phyloP scores from a whole-genome alignment of 192 early-diverging fungal species.

The Geranomyces variabilis region DNA sequence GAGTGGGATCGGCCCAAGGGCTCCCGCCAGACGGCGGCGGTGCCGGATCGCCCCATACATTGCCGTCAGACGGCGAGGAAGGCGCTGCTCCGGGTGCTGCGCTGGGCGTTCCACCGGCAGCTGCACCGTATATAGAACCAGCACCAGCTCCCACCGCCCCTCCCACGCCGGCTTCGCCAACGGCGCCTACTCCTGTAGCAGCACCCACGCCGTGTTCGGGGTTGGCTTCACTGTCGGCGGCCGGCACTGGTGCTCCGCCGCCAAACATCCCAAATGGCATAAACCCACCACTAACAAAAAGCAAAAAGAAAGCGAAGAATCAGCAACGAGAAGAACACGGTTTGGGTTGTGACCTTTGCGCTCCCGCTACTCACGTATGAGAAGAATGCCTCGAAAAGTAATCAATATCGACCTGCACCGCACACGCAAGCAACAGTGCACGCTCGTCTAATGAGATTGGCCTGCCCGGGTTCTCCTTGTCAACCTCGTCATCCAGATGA shows the following conservation, averaged over 20 bases:
- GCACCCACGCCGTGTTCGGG: slow-evolving; percentile 10
- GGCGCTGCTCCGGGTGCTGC: neutral
- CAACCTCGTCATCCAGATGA: slow-evolving; percentile 72
- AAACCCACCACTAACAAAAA: slow-evolving; percentile 15
- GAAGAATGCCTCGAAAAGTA: slow-evolving; percentile 81
- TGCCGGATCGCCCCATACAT: neutral
- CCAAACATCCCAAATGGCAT: slow-evolving; percentile 33
- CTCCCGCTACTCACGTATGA: slow-evolving; percentile 14
- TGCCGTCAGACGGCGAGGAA: neutral
- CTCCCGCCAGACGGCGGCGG: neutral
- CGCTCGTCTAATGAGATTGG: slow-evolving; percentile 68
- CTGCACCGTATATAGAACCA: neutral
- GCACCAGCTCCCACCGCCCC: neutral
- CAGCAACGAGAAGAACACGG: neutral
- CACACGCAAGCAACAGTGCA: slow-evolving; percentile 78
- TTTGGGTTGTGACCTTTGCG: no score
- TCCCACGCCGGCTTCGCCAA: neutral
- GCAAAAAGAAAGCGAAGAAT: neutral
- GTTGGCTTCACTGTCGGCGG: neutral
- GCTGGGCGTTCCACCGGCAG: neutral
- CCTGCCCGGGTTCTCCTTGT: slow-evolving; percentile 19
- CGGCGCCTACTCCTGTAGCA: slow-evolving; percentile 19
- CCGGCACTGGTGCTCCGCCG: neutral
- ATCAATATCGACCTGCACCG: slow-evolving; percentile 86
- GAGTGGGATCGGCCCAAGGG: neutral